Evolutionary conservation across 495 filamentous ascomycete genomes (phyloP), one percentile per base, ranked within the genome.

Genomic region (Hypoxylon fuscum): DNA sequence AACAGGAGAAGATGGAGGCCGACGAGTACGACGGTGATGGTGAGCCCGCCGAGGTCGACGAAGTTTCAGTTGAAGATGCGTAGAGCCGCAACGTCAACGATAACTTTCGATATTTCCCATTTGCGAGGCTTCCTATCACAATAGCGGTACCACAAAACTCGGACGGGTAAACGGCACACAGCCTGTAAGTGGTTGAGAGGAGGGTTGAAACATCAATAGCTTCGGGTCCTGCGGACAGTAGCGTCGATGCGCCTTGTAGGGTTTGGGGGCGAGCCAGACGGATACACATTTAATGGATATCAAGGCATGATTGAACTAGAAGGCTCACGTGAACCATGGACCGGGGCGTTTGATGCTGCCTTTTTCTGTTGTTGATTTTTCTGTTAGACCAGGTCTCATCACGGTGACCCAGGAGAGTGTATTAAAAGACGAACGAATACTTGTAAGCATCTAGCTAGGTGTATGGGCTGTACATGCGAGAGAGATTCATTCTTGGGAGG

Each of bases 1-100:
- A 96, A 71, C 91, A 96, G 74, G 92, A 96, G 76, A 93, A 89
- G 77, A 76, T 90, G 49, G 91, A 93, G 21, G 70, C 20, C 32
- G 68, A 64, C 5, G 78, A 68, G n/a, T 77, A 77, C 29, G 77
- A 72, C 40, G 71, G 71, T 32, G 82, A 72, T 32, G 71, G 66
- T 32, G 76, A 75, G 31, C 59, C 81, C 31, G 74, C 73, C 17
- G 74, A 80, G 44, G 76, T 77, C 2, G 78, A 79, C 27, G 78
- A 83, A 63, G 72, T 60, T 37, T 65, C 56, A 14, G 66, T 27
- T 9, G 68, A 68, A 47, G 59, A 38, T 55, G 62, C 66, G 68
- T 69, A 69, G 68, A 64, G 37, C 64, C 45, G 66, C 53, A 70
- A 47, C 59, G 43, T 64, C 35, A 49, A 27, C 25, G n/a, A 56